phyloP scores from a whole-genome alignment of 805 yeast species.

The Maudiozyma bulderi region DNA sequence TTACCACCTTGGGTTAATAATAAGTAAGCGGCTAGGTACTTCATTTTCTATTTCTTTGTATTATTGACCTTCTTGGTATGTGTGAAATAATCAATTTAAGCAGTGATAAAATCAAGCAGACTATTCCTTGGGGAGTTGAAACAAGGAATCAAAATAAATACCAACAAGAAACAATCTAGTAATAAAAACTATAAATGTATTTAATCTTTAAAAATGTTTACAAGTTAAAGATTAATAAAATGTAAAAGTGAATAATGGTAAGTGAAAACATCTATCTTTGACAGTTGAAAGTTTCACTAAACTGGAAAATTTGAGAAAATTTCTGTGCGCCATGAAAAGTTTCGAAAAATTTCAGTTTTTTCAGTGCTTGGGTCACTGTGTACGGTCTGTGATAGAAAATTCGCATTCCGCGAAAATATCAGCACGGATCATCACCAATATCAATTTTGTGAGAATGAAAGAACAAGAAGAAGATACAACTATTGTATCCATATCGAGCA shows the following conservation, averaged over 20 bases:
- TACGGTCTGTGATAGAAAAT: conserved; percentile 11
- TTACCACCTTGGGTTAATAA: conserved; percentile 83
- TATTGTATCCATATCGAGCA: neutral
- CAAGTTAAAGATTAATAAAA: neutral
- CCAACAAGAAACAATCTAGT: neutral
- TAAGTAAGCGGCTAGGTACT: conserved; percentile 90
- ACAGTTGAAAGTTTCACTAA: neutral
- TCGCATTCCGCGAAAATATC: conserved; percentile 5
- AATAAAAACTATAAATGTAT: neutral
- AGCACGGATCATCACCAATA: neutral
- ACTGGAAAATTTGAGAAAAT: neutral
- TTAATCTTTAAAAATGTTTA: neutral
- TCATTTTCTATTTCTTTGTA: conserved; percentile 33
- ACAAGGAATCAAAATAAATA: neutral
- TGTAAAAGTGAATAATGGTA: neutral
- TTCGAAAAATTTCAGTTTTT: neutral
- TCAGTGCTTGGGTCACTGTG: conserved; percentile 10
- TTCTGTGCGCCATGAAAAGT: neutral
- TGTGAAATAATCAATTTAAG: conserved; percentile 31
- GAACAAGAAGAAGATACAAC: neutral
- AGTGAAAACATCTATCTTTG: neutral
- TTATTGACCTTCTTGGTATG: conserved; percentile 6
- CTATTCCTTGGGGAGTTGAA: conserved; percentile 26
- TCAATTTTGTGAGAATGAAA: neutral
- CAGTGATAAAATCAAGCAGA: conserved; percentile 28